phyloP scores from a whole-genome alignment of 1,284 basidiomycete species.

The Austroboletus niveus region DNA sequence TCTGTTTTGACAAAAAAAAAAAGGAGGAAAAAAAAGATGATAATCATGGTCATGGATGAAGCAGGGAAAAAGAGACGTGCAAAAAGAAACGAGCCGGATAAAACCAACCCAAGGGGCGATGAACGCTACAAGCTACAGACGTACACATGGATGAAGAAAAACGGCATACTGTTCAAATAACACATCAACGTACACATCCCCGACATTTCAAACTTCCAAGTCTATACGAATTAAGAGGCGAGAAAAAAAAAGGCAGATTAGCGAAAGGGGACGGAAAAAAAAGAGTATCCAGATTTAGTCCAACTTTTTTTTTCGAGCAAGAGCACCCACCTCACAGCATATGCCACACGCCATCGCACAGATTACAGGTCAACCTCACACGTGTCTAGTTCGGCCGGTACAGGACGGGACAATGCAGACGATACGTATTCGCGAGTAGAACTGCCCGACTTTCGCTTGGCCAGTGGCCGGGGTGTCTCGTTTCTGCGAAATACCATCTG shows the following conservation, averaged over 20 bases:
- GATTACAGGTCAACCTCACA: constrained; percentile 3
- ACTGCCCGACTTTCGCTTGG: constrained; percentile 30
- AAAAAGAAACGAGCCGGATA: not conserved
- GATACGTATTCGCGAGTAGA: constrained; percentile 18
- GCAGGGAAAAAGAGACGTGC: not conserved
- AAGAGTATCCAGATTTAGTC: constrained; percentile 19
- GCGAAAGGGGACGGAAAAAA: not conserved
- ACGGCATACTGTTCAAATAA: not conserved
- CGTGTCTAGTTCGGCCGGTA: too few species aligned
- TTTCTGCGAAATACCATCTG: constrained; percentile 53
- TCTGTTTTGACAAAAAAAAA: not conserved
- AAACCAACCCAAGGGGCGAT: not conserved
- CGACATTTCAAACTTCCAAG: not conserved
- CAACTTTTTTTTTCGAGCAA: constrained; percentile 9
- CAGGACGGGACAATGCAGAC: constrained; percentile 26
- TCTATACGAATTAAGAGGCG: not conserved
- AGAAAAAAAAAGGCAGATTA: too few species aligned
- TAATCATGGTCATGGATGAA: not conserved
- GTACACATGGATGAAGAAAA: not conserved
- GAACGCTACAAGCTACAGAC: not conserved
- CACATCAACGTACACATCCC: not conserved
- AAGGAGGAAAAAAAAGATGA: not conserved
- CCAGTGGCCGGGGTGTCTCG: constrained; percentile 39
- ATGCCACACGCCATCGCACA: constrained; percentile 10
- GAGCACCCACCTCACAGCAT: constrained; percentile 31